These are phyloP conservation scores for Cordyceps javanica DNA, from an alignment of 2,329 filamentous ascomycete species.

Conservation along the genomic window DNA sequence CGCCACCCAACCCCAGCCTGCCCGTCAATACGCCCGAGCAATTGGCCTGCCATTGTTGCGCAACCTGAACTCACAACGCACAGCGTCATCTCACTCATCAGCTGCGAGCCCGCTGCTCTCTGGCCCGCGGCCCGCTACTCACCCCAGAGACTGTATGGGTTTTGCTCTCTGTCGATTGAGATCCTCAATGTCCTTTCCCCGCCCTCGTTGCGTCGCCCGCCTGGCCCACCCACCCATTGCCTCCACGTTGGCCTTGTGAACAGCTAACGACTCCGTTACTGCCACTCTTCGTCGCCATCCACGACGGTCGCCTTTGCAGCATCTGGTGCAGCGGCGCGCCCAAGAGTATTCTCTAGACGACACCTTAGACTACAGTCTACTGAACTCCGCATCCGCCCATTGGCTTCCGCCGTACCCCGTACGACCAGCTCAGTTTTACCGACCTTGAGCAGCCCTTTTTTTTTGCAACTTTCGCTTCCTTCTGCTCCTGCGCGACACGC, in stretches of 20 bases:
- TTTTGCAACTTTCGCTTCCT: background rate
- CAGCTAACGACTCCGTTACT: background rate
- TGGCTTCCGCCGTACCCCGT: constrained; percentile 1
- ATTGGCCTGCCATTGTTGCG: background rate
- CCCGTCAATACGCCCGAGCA: background rate
- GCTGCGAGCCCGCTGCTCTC: too few species aligned
- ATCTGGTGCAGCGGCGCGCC: background rate
- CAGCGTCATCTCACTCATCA: background rate
- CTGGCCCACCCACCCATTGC: background rate
- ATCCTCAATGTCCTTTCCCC: constrained; percentile 1
- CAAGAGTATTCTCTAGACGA: background rate
- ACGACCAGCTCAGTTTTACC: background rate
- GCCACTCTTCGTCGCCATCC: background rate
- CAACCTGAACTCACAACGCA: constrained; percentile 1
- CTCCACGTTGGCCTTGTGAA: background rate
- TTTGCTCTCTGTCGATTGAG: constrained; percentile 4
- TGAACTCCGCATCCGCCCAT: background rate
- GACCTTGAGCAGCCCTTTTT: background rate
- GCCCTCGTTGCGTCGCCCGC: background rate
- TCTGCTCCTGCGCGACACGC: background rate
- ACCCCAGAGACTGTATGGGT: background rate
- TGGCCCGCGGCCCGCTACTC: background rate
- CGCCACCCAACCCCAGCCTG: background rate
- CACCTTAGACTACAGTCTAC: background rate
- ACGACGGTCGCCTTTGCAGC: background rate